Percentiles rank a stretch among this genome's conserved stretches.
Conservation (phyloP, 1,284 basidiomycete species). For the Ustilago trichophora region DNA sequence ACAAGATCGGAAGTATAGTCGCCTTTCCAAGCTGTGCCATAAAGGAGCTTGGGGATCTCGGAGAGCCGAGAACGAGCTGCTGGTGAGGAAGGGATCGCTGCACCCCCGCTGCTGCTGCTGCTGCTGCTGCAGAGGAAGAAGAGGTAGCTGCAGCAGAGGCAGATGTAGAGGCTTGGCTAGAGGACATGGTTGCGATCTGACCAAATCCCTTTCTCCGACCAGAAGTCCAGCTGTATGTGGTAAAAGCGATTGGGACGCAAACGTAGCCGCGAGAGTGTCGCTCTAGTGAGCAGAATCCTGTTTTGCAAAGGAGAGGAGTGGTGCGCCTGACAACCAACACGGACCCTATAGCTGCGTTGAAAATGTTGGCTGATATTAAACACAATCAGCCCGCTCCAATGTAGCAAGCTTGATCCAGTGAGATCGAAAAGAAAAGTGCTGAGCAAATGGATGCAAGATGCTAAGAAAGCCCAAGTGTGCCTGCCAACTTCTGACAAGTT, state of each 20-base stretch:
- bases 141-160: slow-evolving; percentile 5
- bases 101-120: not conserved
- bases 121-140: not conserved
- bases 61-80: slow-evolving; percentile 15
- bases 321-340: not conserved
- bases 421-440: too few species aligned
- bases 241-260: too few species aligned
- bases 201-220: not conserved
- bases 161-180: slow-evolving; percentile 11
- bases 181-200: slow-evolving; percentile 13
- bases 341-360: not conserved
- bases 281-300: too few species aligned
- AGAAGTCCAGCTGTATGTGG: too few species aligned
- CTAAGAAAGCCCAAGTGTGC: too few species aligned
- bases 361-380: not conserved
- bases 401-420: not conserved
- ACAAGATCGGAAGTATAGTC: slow-evolving; percentile 53
- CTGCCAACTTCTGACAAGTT: too few species aligned
- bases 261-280: too few species aligned
- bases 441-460: not conserved
- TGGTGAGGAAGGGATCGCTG: not conserved
- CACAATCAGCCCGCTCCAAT: not conserved
- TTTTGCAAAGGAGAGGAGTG: not conserved
- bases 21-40: slow-evolving; percentile 65
- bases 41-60: slow-evolving; percentile 53